These are phyloP conservation scores for Paradendryphiella salina DNA, from an alignment of 2,329 filamentous ascomycete genomes.

Conservation along the genomic window DNA sequence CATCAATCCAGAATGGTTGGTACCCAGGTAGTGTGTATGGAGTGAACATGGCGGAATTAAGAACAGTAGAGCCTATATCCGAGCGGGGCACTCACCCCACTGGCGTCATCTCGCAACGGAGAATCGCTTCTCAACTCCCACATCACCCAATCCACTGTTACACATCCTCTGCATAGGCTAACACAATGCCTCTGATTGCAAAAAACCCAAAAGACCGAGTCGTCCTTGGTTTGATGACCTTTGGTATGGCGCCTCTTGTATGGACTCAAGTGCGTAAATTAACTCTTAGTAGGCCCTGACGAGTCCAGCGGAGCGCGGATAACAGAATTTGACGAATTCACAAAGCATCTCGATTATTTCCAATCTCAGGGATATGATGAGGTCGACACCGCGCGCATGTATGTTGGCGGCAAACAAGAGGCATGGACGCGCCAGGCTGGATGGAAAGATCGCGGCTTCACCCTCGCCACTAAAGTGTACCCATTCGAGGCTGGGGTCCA, in stretches of 20 bases:
- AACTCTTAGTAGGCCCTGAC: slow-evolving; percentile 53
- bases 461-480: slow-evolving; percentile 78
- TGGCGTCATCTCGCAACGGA: slow-evolving; percentile 15
- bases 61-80: slow-evolving; percentile 2
- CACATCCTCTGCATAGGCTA: background rate
- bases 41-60: slow-evolving; percentile 1
- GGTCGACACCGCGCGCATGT: slow-evolving; percentile 79
- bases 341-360: slow-evolving; percentile 72
- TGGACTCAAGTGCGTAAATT: slow-evolving; percentile 7
- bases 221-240: slow-evolving; percentile 87
- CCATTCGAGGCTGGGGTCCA: slow-evolving; percentile 38
- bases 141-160: background rate
- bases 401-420: slow-evolving; percentile 74
- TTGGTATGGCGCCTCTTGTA: slow-evolving; percentile 50
- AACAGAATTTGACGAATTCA: slow-evolving; percentile 70
- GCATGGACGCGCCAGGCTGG: slow-evolving; percentile 72
- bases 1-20: background rate
- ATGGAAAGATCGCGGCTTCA: slow-evolving; percentile 79
- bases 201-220: slow-evolving; percentile 63
- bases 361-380: slow-evolving; percentile 81
- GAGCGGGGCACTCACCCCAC: slow-evolving; percentile 18
- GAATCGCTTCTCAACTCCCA: background rate
- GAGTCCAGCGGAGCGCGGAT: slow-evolving; percentile 68
- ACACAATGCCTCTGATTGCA: slow-evolving; percentile 35
- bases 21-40: background rate